These are phyloP conservation scores for Entophlyctis luteolus DNA, from an alignment of 192 early-diverging fungal species.

Conservation along the genomic window DNA sequence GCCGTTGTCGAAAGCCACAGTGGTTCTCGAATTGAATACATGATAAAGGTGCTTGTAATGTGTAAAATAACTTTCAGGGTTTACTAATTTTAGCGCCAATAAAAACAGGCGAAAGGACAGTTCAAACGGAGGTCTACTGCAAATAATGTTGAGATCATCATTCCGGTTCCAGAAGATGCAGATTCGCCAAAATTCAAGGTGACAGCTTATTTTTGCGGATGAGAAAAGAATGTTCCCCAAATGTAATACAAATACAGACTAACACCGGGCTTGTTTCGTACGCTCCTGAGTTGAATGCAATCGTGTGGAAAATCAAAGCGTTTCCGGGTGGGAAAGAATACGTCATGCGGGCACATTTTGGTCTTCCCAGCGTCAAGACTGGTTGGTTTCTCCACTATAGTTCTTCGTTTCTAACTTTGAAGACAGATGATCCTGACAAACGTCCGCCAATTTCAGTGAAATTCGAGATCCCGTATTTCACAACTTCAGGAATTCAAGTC, in stretches of 20 bases:
- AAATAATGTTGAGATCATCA: slow-evolving; percentile 94
- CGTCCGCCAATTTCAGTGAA: slow-evolving; percentile 94
- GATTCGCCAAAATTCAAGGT: slow-evolving; percentile 95
- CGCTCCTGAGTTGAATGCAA: slow-evolving; percentile 86
- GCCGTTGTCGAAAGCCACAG: slow-evolving; percentile 81
- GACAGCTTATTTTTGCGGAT: slow-evolving; percentile 1
- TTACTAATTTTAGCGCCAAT: not conserved
- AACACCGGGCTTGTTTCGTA: slow-evolving; percentile 87
- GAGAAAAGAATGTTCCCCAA: not conserved
- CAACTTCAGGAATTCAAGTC: slow-evolving; percentile 90
- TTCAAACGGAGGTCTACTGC: slow-evolving; percentile 97
- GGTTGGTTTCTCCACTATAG: slow-evolving; percentile 67
- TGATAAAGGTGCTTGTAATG: slow-evolving; percentile 61
- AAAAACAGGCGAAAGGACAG: slow-evolving; percentile 79
- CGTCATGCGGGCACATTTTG: slow-evolving; percentile 66
- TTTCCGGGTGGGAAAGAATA: slow-evolving; percentile 98
- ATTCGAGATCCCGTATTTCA: slow-evolving; percentile 72
- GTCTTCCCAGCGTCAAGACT: slow-evolving; percentile 53
- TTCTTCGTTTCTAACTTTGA: slow-evolving; percentile 70
- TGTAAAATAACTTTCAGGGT: not conserved
- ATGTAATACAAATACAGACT: slow-evolving; percentile 39
- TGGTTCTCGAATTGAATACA: slow-evolving; percentile 89
- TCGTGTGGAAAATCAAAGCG: slow-evolving; percentile 98
- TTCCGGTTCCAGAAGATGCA: slow-evolving; percentile 97
- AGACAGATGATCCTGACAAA: slow-evolving; percentile 75